Evolutionary conservation across 441 rosid species (phyloP).

Genomic region (Syzygium malaccense): DNA sequence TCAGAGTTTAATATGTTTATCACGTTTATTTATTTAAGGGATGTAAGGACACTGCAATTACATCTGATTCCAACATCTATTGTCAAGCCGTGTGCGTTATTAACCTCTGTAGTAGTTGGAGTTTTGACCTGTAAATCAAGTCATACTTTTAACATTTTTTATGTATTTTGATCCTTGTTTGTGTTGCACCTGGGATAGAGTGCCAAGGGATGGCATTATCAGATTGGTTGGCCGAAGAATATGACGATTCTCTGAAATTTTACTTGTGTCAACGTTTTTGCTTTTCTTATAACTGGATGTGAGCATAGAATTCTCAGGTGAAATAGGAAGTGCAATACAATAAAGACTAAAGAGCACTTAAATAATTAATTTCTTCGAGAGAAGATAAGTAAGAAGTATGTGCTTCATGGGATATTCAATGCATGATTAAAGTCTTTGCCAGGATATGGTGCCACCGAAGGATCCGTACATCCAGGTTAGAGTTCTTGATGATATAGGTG

Average conservation of each 20-base stretch:
- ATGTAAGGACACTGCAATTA: background rate
- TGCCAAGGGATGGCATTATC: background rate
- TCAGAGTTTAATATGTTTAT: background rate
- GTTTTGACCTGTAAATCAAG: background rate
- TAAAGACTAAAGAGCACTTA: background rate
- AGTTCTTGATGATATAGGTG: slow-evolving; percentile 72
- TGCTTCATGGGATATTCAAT: background rate
- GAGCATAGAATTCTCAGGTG: background rate
- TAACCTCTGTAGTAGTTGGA: background rate
- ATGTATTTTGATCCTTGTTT: background rate
- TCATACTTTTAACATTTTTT: background rate
- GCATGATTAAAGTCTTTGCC: background rate
- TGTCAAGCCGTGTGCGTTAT: background rate
- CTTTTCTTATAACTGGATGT: background rate
- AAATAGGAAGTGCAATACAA: background rate
- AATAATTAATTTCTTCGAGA: background rate
- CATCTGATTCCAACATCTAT: background rate
- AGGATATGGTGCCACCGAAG: slow-evolving; percentile 98
- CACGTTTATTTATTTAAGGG: background rate
- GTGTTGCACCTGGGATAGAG: background rate
- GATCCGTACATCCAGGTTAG: slow-evolving; percentile 92
- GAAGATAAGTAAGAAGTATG: background rate
- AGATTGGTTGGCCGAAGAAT: background rate
- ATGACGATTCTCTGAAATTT: background rate
- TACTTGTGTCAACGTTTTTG: background rate